phyloP scores from a whole-genome alignment of 2,329 filamentous ascomycete genomes.

The Verticillium klebahnii region DNA sequence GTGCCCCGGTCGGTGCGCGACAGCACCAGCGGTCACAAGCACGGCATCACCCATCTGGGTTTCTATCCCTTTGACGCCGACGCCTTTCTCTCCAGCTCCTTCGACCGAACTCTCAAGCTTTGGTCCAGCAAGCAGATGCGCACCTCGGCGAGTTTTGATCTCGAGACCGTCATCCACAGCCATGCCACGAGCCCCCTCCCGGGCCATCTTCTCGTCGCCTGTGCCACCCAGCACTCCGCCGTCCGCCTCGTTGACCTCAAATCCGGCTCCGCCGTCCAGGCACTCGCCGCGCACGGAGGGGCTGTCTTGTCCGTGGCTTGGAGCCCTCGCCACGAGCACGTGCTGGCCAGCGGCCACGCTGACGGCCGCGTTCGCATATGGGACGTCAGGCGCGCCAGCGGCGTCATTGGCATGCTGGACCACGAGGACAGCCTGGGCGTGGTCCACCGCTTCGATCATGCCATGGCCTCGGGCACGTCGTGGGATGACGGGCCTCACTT shows the following conservation, averaged over 20 bases:
- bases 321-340: conserved; percentile 75
- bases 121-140: conserved; percentile 62
- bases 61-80: conserved; percentile 77
- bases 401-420: conserved; percentile 72
- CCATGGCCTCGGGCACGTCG: conserved; percentile 23
- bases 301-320: conserved; percentile 68
- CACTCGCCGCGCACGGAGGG: conserved; percentile 63
- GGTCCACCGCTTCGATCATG: conserved; percentile 32
- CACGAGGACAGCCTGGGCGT: conserved; percentile 78
- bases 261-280: conserved; percentile 71
- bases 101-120: conserved; percentile 71
- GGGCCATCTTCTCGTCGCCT: conserved; percentile 74
- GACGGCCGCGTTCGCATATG: conserved; percentile 83
- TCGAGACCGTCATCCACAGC: conserved; percentile 66
- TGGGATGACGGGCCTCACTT: conserved; percentile 28
- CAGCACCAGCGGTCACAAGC: conserved; percentile 45
- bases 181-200: conserved; percentile 74
- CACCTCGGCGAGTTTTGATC: conserved; percentile 61
- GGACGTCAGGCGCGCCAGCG: conserved; percentile 78
- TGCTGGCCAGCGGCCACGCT: conserved; percentile 78
- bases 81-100: conserved; percentile 73
- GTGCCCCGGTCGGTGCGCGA: conserved; percentile 37
- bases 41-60: conserved; percentile 69
- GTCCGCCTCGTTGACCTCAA: conserved; percentile 83
- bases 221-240: conserved; percentile 79